Base-by-base conservation (phyloP, 2,329 filamentous ascomycete species). In the Torrubiellomyces zombiae region DNA sequence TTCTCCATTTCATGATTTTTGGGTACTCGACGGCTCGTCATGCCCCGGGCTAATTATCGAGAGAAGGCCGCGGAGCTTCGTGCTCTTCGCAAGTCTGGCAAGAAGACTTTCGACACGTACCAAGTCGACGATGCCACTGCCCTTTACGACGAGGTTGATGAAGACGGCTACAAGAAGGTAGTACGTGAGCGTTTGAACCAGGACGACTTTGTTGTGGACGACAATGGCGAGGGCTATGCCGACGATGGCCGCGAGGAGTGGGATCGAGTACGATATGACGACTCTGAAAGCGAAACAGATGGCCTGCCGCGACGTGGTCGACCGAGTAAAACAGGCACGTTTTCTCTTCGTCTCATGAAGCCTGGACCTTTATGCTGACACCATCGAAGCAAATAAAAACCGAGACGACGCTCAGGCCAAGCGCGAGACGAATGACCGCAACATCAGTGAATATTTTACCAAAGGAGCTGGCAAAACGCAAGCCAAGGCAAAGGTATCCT, bases 181-280 rank as follows among this genome's bases (percentile, higher is more conserved):
- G 83, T 98, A 9, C 71, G 89, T 20, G 72, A 76, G 28, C 75
- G 89, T 23, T 62, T 98, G 25, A 80, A 95, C 44, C 66, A 92
- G 42, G 89, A 98, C 41, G 89, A 98, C 55, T 98, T 98, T 43
- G 86, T 98, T 26, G 85, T 98, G 31, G 89, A 95, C 57, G 89
- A 98, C 56, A 92, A 94, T 56, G 86, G 86, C 43, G 82, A 86
- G 47, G 86, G 89, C 18, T 98, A 98, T 44, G 86, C 82, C 36
- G 86, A 95, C 47, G 89, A 95, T 45, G 89, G 89, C 32, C 75
- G 89, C 28, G 85, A 93, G 53, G 89, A 95, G 40, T 86, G 86
- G 85, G 74, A 86, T 51, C 69, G 77, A 39, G 64, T 75, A 35
- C 62, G 62, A 31, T 60, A 65, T 34, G 69, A 76, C 47, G 66